Evolutionary conservation across 345 rosid genomes (phyloP).

Genomic region (Eucalyptus pumila): DNA sequence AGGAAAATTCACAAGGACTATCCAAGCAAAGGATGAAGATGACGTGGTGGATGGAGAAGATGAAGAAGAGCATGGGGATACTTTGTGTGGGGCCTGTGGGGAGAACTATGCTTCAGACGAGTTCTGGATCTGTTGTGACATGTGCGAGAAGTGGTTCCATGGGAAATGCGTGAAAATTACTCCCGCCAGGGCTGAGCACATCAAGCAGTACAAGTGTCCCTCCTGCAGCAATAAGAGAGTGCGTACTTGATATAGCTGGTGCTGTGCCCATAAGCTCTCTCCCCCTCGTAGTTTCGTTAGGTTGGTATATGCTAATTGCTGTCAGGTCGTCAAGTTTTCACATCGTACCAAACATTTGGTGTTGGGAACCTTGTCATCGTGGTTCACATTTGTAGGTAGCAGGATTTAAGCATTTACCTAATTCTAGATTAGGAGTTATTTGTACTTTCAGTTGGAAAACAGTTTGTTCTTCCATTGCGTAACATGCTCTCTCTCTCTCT

Average conservation of each 20-base stretch:
- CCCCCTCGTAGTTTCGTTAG: background rate
- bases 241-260: conserved; percentile 26
- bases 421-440: background rate
- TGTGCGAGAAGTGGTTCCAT: conserved; percentile 83
- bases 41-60: conserved; percentile 43
- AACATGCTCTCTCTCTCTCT: background rate
- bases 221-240: conserved; percentile 79
- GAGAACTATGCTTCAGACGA: conserved; percentile 66
- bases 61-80: conserved; percentile 60
- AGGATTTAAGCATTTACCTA: background rate
- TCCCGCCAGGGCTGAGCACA: conserved; percentile 82
- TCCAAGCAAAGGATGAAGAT: conserved; percentile 25
- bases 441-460: background rate
- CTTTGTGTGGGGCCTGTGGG: conserved; percentile 78
- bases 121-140: conserved; percentile 81
- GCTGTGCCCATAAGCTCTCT: background rate
- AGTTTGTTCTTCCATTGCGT: background rate
- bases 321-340: background rate
- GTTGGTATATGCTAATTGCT: background rate
- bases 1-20: conserved; percentile 18
- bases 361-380: background rate
- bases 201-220: conserved; percentile 83
- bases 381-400: background rate
- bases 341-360: background rate
- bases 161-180: conserved; percentile 85